Evolutionary conservation across 345 rosid species (phyloP).

Genomic region (Cardamine chenopodiifolia): DNA sequence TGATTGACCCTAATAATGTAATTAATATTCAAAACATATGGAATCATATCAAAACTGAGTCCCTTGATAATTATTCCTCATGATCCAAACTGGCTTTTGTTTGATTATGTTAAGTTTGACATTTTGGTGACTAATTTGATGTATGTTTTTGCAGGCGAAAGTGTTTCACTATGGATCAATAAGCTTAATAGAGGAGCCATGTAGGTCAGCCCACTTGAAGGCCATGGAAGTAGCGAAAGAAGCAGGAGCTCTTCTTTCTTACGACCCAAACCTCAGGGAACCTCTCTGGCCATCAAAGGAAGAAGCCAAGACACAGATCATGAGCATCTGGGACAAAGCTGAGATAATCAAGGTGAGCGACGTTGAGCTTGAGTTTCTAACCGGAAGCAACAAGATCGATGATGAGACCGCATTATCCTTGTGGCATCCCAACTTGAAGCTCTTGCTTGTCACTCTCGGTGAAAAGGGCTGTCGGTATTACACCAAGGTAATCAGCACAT

Average conservation of each 20-base stretch:
- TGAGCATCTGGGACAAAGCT: conserved; percentile 72
- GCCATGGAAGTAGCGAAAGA: conserved; percentile 66
- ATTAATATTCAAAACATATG: background rate
- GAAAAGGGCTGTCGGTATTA: conserved; percentile 61
- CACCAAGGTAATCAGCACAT: conserved; percentile 43
- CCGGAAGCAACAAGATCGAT: conserved; percentile 48
- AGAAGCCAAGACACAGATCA: conserved; percentile 59
- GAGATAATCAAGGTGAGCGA: conserved; percentile 65
- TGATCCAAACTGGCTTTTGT: background rate
- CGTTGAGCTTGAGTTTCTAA: conserved; percentile 56
- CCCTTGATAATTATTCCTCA: conserved; percentile 26
- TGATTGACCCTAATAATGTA: conserved; percentile 35
- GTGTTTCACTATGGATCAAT: conserved; percentile 75
- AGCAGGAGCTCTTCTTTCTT: conserved; percentile 66
- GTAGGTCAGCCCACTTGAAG: conserved; percentile 63
- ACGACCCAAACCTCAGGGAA: conserved; percentile 68
- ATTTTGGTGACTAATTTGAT: conserved; percentile 21
- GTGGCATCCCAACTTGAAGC: conserved; percentile 61
- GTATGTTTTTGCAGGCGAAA: conserved; percentile 49
- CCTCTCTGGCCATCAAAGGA: conserved; percentile 69
- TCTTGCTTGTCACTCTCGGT: conserved; percentile 68
- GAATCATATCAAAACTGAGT: conserved; percentile 24
- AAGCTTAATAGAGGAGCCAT: conserved; percentile 70
- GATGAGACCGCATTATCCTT: conserved; percentile 46
- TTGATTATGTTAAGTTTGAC: conserved; percentile 4